Evolutionary conservation across 2,329 filamentous ascomycete genomes (phyloP).

Genomic region (Grosmannia huntii): DNA sequence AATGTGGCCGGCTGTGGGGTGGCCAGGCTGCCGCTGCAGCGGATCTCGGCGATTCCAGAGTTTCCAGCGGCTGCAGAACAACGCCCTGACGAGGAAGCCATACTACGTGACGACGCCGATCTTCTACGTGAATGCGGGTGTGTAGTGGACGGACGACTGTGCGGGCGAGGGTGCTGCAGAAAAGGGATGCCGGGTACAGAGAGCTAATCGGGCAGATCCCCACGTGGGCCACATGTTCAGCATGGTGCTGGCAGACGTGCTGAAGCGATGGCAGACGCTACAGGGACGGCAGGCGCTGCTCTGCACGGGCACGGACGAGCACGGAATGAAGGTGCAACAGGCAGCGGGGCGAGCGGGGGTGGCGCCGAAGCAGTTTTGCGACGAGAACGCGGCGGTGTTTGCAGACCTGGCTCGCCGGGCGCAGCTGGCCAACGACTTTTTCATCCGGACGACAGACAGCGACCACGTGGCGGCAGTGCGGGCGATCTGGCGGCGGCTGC

Average conservation of each 20-base stretch:
- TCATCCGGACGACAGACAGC: slow-evolving; percentile 81
- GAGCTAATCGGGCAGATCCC: slow-evolving; percentile 45
- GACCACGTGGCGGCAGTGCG: slow-evolving; percentile 76
- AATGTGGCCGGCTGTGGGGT: background rate
- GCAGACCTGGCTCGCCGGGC: slow-evolving; percentile 57
- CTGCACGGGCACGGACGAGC: slow-evolving; percentile 89
- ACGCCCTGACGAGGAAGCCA: slow-evolving; percentile 45
- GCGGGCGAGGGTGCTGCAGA: background rate
- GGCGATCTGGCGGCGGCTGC: slow-evolving; percentile 76
- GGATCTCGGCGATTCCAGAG: background rate
- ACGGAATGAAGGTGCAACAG: slow-evolving; percentile 93
- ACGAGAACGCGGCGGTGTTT: slow-evolving; percentile 71
- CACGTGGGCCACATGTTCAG: slow-evolving; percentile 93
- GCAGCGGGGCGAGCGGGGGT: slow-evolving; percentile 61
- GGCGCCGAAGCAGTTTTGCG: slow-evolving; percentile 75
- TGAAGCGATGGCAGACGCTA: slow-evolving; percentile 83
- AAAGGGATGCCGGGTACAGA: background rate
- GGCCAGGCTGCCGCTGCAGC: background rate
- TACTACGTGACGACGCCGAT: slow-evolving; percentile 96
- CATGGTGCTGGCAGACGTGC: slow-evolving; percentile 78
- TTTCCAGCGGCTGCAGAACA: slow-evolving; percentile 3
- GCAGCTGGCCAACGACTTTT: slow-evolving; percentile 66
- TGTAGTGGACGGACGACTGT: slow-evolving; percentile 9
- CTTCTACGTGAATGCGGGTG: slow-evolving; percentile 96
- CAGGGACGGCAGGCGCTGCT: slow-evolving; percentile 50